phyloP scores from a whole-genome alignment of 331 rosid genomes.

The Phaseolus coccineus region DNA sequence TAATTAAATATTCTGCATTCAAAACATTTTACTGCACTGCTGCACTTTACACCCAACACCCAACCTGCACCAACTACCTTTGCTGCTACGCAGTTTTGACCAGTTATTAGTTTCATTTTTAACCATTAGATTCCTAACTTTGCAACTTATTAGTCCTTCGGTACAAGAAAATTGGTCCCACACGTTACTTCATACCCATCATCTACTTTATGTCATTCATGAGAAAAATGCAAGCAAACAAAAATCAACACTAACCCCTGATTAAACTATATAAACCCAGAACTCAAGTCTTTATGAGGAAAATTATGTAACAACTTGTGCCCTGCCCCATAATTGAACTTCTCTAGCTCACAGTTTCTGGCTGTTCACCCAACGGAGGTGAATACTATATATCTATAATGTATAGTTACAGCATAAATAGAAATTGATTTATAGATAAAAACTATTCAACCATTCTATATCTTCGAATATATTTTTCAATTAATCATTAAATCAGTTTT shows the following conservation, averaged over 20 bases:
- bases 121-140: not conserved
- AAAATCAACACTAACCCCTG: not conserved
- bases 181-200: not conserved
- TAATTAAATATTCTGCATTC: not conserved
- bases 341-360: not conserved
- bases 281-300: not conserved
- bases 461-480: no score
- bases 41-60: not conserved
- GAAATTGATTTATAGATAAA: no score
- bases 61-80: not conserved
- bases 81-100: slow-evolving; percentile 8
- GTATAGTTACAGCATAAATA: no score
- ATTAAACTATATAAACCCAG: not conserved
- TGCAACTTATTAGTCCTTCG: not conserved
- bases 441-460: no score
- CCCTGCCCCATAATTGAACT: not conserved
- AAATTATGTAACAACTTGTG: not conserved
- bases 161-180: not conserved
- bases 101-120: not conserved
- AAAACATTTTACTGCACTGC: not conserved
- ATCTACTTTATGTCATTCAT: not conserved
- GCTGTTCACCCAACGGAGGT: not conserved
- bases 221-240: not conserved
- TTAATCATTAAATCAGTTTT: no score
- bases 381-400: not conserved